These are phyloP conservation scores for Paecilomyces variotii DNA, from an alignment of 2,329 filamentous ascomycete species.

Conservation along the genomic window DNA sequence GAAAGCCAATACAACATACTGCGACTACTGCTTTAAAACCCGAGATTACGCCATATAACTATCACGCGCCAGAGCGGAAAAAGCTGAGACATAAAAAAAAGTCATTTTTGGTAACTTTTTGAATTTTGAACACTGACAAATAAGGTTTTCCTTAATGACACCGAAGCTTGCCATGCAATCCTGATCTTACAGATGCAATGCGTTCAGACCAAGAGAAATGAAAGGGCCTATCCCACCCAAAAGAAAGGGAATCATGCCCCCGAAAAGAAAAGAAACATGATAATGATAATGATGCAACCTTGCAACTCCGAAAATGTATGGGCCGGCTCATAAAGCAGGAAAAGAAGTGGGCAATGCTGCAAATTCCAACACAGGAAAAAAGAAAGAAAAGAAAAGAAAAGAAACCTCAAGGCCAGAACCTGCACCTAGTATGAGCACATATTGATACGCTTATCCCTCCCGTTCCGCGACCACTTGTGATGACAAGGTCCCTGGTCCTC, in stretches of 20 bases:
- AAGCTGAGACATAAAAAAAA: not conserved
- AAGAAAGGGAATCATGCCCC: not conserved
- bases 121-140: not conserved
- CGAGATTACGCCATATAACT: not conserved
- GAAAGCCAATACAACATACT: no score
- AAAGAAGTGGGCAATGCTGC: not conserved
- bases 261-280: not conserved
- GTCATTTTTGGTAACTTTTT: not conserved
- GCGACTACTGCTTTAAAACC: not conserved
- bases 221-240: not conserved
- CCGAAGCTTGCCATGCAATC: constrained; percentile 1
- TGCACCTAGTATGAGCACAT: not conserved
- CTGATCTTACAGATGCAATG: not conserved
- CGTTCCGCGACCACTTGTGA: not conserved
- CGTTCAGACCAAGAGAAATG: not conserved
- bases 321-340: not conserved
- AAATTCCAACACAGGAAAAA: not conserved
- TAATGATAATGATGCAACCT: not conserved
- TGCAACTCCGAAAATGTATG: not conserved
- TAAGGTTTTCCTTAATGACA: not conserved
- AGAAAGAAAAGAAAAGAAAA: not conserved
- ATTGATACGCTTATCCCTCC: not conserved
- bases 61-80: not conserved
- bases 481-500: not conserved
- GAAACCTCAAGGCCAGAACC: not conserved